A percentile compares a stretch with the other conserved stretches of the same genome.
Evolutionary conservation across 257 asterid genomes (phyloP).

Genomic region (Solanum medicagineum): DNA sequence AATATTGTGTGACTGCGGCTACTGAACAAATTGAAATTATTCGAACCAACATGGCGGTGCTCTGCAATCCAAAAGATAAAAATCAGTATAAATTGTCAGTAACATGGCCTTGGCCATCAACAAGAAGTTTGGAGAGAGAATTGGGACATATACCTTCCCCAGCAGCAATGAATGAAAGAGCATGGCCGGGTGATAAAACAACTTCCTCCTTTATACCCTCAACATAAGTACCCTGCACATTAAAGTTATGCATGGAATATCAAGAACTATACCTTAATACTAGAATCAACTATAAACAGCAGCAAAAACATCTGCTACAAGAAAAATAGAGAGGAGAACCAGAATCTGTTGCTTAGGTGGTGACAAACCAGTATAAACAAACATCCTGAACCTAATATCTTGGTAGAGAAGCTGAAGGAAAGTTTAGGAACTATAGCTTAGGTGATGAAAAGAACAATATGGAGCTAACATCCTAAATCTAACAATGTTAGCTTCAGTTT

Average conservation of each 20-base stretch:
- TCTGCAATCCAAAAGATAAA: slow-evolving; percentile 48
- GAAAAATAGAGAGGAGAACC: neutral
- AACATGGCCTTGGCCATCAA: neutral
- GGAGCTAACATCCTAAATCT: neutral
- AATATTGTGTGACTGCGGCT: slow-evolving; percentile 99
- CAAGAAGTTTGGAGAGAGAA: neutral
- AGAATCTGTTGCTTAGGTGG: neutral
- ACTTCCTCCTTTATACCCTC: slow-evolving; percentile 99
- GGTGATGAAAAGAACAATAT: neutral
- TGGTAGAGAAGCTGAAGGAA: neutral
- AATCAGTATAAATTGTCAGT: neutral
- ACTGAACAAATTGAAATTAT: slow-evolving; percentile 93
- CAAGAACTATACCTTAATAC: neutral
- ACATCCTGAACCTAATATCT: neutral
- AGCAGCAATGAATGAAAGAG: slow-evolving; percentile 97
- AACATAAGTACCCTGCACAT: slow-evolving; percentile 86
- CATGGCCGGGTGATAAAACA: slow-evolving; percentile 98
- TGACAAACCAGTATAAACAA: neutral
- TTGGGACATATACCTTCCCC: slow-evolving; percentile 66
- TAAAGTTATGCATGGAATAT: neutral
- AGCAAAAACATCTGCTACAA: neutral
- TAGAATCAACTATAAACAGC: neutral
- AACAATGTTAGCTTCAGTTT: neutral
- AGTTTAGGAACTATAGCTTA: neutral
- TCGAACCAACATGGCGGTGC: slow-evolving; percentile 99